Percentiles rank a stretch among this genome's conserved stretches.
Evolutionary conservation across 257 asterid genomes (phyloP).

Genomic region (Solanum chilense): DNA sequence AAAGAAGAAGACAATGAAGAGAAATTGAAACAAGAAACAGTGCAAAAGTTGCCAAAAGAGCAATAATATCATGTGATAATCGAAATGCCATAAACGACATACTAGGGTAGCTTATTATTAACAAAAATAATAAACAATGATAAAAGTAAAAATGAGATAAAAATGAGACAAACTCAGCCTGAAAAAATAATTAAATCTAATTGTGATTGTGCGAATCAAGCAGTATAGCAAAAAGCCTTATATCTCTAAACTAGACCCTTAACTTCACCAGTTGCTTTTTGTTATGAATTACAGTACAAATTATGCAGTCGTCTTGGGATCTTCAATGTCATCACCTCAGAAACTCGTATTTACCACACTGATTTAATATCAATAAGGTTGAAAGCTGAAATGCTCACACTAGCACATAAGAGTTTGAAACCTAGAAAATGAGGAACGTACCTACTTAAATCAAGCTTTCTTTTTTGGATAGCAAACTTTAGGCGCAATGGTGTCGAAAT

Average conservation of each 20-base stretch:
- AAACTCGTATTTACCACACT: neutral
- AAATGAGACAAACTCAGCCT: neutral
- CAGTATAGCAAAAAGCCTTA: neutral
- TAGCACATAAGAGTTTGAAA: neutral
- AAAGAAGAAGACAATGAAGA: neutral
- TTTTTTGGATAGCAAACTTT: constrained; percentile 59
- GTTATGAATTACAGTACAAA: neutral
- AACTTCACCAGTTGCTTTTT: neutral
- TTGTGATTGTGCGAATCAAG: neutral
- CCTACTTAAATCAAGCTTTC: constrained; percentile 91
- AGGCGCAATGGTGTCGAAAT: constrained; percentile 76
- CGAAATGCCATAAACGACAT: neutral
- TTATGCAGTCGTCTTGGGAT: neutral
- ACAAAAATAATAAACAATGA: neutral
- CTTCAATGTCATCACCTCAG: neutral
- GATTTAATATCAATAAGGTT: neutral
- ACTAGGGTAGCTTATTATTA: neutral
- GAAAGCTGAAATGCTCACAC: neutral
- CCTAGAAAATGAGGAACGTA: constrained; percentile 18
- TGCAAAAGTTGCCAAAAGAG: neutral
- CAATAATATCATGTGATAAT: neutral
- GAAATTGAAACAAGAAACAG: neutral
- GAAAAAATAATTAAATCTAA: neutral
- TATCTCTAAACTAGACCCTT: neutral
- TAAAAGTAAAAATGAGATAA: neutral